phyloP scores from a whole-genome alignment of 441 rosid species.

The Gossypium davidsonii region DNA sequence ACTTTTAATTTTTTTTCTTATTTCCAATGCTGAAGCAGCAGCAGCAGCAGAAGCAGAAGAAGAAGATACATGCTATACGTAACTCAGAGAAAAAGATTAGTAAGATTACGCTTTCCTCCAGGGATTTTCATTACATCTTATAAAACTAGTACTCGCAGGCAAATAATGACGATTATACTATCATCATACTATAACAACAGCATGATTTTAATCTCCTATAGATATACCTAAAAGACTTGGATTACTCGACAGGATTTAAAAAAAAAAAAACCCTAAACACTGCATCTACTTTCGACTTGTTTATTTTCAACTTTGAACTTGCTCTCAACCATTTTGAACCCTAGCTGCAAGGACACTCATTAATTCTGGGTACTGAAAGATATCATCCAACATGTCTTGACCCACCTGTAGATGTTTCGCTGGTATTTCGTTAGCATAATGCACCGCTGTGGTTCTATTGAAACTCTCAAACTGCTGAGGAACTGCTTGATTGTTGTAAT shows the following conservation, averaged over 20 bases:
- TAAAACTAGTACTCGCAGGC: not conserved
- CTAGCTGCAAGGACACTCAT: conserved; percentile 29
- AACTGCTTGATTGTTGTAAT: conserved; percentile 9
- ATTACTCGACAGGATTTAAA: not conserved
- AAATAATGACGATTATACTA: not conserved
- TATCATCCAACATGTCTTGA: conserved; percentile 26
- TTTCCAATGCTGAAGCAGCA: conserved; percentile 4
- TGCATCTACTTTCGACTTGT: not conserved
- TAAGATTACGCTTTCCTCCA: not conserved
- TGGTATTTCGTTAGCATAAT: conserved; percentile 1
- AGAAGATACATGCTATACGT: not conserved
- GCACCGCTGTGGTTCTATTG: conserved; percentile 11
- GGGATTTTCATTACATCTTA: not conserved
- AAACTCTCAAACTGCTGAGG: conserved; percentile 15
- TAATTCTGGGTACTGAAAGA: conserved; percentile 32
- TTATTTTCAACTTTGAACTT: not conserved
- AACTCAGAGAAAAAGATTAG: not conserved
- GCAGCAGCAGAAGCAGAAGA: too few relatives aligned
- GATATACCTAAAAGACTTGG: not conserved
- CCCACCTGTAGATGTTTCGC: conserved; percentile 17
- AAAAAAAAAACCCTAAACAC: not conserved
- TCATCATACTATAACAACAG: not conserved
- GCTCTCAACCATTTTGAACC: conserved; percentile 30
- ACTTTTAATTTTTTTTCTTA: not conserved
- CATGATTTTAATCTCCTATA: conserved; percentile 1